Base-by-base conservation (phyloP, 75 land plant species). In the Pinus albicaulis region DNA sequence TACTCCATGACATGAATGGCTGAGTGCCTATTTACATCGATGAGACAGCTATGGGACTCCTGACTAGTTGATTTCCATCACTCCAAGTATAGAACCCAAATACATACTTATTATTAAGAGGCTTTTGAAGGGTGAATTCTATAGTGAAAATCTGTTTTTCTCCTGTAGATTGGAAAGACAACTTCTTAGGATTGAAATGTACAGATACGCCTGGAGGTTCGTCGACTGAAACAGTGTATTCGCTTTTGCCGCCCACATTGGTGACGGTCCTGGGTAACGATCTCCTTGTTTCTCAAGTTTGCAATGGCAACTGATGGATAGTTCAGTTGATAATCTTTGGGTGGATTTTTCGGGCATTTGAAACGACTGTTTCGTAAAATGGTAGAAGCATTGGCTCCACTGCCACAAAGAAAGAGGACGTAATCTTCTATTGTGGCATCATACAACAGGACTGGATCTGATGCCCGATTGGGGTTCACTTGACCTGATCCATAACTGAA, bases 21-120 rank as follows among this genome's bases (percentile, higher is more conserved):
- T 8, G n/a, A 22, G 38, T 68, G 52, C 52, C 19, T 20, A 14
- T 41, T 68, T 36, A 38, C 71, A 68, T 41, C 41, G 71, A 22
- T 20, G 86, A 80, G n/a, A 92, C 90, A 14, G 81, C 87, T 7
- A 93, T 78, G 1, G 96, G 94, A 70, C 96, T 93, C 71, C 90
- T 80, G 4, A 93, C 96, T 16, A 31, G 7, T 53, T 92, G 90
- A 19, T 58, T 15, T 14, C 90, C 92, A 76, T 93, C 94, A 53
- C 55, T 79, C 96, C 94, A 93, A 16, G 83, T 74, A 12, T 74
- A 86, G 65, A 82, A 93, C 13, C 96, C 96, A 76, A 90, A 87
- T 12, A 26, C 66, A 62, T 83, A 93, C 11, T 79, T 70, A 3
- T 64, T 79, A 24, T 53, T 58, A 7, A 55, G 56, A n/a, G 11